Evolutionary conservation across 179 eudicot species (phyloP), one percentile per base, ranked within the genome.

Genomic region (Beta macrorhiza): DNA sequence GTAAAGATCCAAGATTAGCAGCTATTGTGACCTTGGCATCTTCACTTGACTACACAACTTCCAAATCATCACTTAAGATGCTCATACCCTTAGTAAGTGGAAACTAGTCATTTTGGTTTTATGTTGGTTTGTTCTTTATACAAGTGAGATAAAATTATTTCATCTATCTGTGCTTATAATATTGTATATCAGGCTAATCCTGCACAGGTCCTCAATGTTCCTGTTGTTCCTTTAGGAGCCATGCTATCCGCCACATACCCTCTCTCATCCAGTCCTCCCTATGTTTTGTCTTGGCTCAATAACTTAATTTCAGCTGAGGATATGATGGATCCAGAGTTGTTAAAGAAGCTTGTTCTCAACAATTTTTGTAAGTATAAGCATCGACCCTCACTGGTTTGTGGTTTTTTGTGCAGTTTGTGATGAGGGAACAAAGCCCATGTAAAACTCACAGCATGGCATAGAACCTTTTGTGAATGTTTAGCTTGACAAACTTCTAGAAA

Each of bases 251-350:
- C 97, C 64, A 92, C 97, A 82, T 94, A 91, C 84, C 97, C 99
- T 80, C 90, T 96, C 74, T 87, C 97, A 69, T 94, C 97, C 32
- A 86, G 90, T 76, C 91, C 98, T 78, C 99, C 98, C 25, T 94
- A 90, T 86, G 91, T 88, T 52, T 88, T 94, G 83, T 88, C 99
- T 67, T 96, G 98, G 99, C 89, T 96, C 77, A 94, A 91, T 88
- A 83, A 86, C 81, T 83, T 90, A 80, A 96, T 96, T 80, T 89
- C 99, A 75, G 97, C 99, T 6, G 87, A 92, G 82, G 92, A 92
- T 81, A 96, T 96, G 99, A 96, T 96, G 99, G 91, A 96, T 74
- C 99, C 98, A n/a, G 96, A 94, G 76, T 76, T 96, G 85, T 82
- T 96, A 75, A 88, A 90, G 80, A 96, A 96, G 90, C 98, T 96